These are phyloP conservation scores for Saccharomycopsis babjevae DNA, from an alignment of 805 yeast species.

Conservation along the genomic window DNA sequence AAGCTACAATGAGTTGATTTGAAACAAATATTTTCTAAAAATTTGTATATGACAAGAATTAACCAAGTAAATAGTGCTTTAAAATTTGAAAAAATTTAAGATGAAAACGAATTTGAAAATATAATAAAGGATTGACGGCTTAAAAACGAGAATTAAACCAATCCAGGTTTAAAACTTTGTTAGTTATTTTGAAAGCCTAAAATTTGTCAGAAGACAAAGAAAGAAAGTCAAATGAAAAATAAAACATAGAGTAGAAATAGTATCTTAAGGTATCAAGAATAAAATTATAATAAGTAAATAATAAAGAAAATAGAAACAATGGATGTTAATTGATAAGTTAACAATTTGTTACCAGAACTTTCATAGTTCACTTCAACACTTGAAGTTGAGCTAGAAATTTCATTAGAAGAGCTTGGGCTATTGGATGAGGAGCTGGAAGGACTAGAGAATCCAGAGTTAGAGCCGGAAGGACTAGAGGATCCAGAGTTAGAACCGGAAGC, in stretches of 20 bases:
- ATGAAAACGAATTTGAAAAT: no score
- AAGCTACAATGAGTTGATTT: no score
- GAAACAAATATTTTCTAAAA: no score
- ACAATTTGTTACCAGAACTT: not conserved
- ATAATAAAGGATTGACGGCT: no score
- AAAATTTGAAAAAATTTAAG: no score
- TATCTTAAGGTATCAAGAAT: not conserved
- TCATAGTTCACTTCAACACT: not conserved
- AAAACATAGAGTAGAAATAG: not conserved
- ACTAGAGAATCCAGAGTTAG: not conserved
- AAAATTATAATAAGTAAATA: not conserved
- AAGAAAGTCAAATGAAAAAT: not conserved
- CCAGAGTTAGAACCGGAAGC: no score
- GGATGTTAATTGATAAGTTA: not conserved
- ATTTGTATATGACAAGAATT: no score
- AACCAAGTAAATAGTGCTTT: no score
- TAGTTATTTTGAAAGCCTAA: no score
- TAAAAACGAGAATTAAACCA: no score
- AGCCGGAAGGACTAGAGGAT: not conserved
- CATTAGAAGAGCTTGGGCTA: not conserved
- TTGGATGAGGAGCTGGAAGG: not conserved
- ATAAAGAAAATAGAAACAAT: not conserved
- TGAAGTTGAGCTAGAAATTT: not conserved
- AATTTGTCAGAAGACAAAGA: not conserved
- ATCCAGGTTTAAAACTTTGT: no score